Evolutionary conservation across 805 yeast species (phyloP).

Genomic region (Ogataea pini): DNA sequence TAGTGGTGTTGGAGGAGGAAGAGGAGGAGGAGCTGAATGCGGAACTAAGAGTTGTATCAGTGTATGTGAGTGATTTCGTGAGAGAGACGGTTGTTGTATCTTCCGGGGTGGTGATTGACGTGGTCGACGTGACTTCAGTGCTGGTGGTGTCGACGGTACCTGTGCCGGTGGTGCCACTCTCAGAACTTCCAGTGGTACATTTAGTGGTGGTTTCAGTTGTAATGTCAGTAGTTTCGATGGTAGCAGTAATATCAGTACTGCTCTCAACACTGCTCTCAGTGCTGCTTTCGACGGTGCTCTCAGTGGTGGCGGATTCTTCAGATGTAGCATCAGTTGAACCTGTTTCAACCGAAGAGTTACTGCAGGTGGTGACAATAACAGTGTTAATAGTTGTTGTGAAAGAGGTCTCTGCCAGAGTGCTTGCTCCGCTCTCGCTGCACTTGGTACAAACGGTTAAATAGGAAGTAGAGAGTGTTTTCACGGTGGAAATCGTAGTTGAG

Average conservation of each 20-base stretch:
- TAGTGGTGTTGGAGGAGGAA: too few species aligned
- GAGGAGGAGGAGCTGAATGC: too few species aligned
- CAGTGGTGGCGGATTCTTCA: background rate
- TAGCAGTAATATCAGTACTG: too few species aligned
- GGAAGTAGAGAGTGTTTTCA: constrained; percentile 1
- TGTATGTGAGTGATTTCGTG: background rate
- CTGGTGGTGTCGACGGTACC: background rate
- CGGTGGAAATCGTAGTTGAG: background rate
- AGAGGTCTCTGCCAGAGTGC: background rate
- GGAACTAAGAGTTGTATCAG: background rate
- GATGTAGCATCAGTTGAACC: background rate
- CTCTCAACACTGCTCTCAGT: too few species aligned
- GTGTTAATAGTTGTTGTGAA: background rate
- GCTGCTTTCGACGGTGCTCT: too few species aligned
- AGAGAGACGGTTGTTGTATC: constrained; percentile 2
- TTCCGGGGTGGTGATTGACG: background rate
- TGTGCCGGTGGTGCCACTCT: too few species aligned
- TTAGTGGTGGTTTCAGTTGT: background rate
- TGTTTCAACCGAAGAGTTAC: background rate
- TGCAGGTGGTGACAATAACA: background rate
- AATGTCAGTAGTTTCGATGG: too few species aligned
- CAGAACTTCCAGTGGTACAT: too few species aligned
- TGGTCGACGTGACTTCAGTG: background rate
- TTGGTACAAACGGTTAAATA: constrained; percentile 5
- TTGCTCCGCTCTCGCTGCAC: background rate